Base-by-base conservation (phyloP, 2,329 filamentous ascomycete genomes). In the Exophiala dermatitidis region DNA sequence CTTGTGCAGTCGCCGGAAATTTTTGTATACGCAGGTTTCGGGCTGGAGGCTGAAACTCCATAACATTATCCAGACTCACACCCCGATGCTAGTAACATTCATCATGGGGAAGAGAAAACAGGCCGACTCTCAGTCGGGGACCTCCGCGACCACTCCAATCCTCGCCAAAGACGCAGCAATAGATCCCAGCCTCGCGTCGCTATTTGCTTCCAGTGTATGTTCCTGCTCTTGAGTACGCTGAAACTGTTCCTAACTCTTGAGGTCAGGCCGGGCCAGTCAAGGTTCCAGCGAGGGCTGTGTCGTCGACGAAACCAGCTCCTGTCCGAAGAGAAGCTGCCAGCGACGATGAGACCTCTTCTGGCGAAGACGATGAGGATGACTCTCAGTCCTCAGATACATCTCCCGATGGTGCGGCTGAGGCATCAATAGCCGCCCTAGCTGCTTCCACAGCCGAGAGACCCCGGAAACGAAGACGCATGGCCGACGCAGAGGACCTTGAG, bases 201-300 rank as follows among this genome's bases (percentile, higher is more conserved):
- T 90, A 37, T 90, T 90, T 71, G 78, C 83, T 53, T 74, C 77
- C 53, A 89, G 86, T 74, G 85, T 88, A 78, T 73, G 83, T 78
- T 41, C 40, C 40, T 33, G 8, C 2, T 3, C 34, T 45, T 8
- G 5, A 52, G 4, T 6, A 29, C 38, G 9, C 12, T 12, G 10
- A 32, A 38, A 30, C 37, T 10, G 31, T 19, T 42, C 56, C 55
- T 28, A 59, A 45, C 40, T 9, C 3, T 26, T 28, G 30, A 6
- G 28, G 29, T 10, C 43, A 63, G 61, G 65, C 68, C 40, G 69
- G 69, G 2, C 69, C 69, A 41, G 67, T 71, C 9, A 64, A 67
- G 57, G 57, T 65, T 6, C 66, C 67, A 40, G 59, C 64, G 10
- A 68, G 65, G 53, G 58, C 62, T 10, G 60, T 63, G 29, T 66